Evolutionary conservation across 108 stramenopile genomes (phyloP).

Genomic region (Cyclotella choctawhatcheeana): DNA sequence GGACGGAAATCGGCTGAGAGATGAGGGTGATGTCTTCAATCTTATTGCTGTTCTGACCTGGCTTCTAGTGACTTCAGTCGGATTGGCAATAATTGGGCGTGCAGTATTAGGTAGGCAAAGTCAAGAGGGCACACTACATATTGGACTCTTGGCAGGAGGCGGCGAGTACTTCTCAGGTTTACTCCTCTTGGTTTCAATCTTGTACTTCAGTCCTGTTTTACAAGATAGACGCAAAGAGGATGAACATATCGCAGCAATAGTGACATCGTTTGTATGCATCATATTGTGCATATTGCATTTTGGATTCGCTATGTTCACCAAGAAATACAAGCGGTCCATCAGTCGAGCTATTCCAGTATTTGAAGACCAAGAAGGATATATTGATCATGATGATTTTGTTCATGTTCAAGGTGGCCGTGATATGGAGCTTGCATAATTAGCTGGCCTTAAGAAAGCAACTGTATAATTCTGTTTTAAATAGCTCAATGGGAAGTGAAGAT

Average conservation of each 20-base stretch:
- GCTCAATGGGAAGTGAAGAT: background rate
- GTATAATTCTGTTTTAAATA: slow-evolving; percentile 5
- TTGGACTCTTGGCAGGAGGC: slow-evolving; percentile 21
- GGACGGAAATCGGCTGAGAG: slow-evolving; percentile 11
- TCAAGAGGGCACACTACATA: slow-evolving; percentile 10
- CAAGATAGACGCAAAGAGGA: slow-evolving; percentile 3
- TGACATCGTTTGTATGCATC: slow-evolving; percentile 4
- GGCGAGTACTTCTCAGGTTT: slow-evolving; percentile 11
- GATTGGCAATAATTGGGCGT: background rate
- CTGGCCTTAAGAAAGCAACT: background rate
- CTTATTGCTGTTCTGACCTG: slow-evolving; percentile 15
- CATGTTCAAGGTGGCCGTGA: slow-evolving; percentile 12
- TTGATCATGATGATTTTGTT: slow-evolving; percentile 16
- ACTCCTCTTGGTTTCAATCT: slow-evolving; percentile 19
- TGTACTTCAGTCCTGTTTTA: slow-evolving; percentile 13
- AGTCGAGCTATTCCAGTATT: slow-evolving; percentile 11
- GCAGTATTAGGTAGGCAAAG: slow-evolving; percentile 1
- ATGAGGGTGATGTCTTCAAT: slow-evolving; percentile 19
- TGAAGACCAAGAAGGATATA: slow-evolving; percentile 4
- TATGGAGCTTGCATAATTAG: slow-evolving; percentile 8
- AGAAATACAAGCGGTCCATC: slow-evolving; percentile 23
- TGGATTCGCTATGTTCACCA: slow-evolving; percentile 8
- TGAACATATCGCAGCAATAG: slow-evolving; percentile 5
- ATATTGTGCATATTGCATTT: slow-evolving; percentile 11
- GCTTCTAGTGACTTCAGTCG: slow-evolving; percentile 2